Evolutionary conservation across 1,139 yeast species (phyloP).

Genomic region (Hemisphaericaspora subhashii): DNA sequence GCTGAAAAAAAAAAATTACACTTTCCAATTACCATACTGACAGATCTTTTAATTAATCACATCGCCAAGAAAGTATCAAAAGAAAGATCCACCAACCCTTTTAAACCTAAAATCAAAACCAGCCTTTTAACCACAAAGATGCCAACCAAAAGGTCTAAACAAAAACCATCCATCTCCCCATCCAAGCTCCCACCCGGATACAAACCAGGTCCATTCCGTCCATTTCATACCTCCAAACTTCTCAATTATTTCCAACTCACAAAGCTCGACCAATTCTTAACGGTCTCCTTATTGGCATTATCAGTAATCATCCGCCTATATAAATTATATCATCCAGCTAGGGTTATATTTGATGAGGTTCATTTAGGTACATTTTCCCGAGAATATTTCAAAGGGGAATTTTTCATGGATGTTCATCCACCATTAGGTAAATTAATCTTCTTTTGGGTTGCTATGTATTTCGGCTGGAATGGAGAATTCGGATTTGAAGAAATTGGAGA

Average conservation of each 20-base stretch:
- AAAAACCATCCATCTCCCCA: neutral
- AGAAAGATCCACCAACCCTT: no score
- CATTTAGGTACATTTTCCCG: slow-evolving; percentile 45
- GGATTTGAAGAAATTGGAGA: slow-evolving; percentile 34
- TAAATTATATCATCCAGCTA: slow-evolving; percentile 63
- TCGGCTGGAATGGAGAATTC: slow-evolving; percentile 49
- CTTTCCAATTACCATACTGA: no score
- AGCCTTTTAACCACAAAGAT: neutral
- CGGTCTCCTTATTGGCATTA: slow-evolving; percentile 22
- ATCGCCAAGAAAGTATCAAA: no score
- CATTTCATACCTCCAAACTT: slow-evolving; percentile 13
- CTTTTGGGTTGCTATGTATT: slow-evolving; percentile 37
- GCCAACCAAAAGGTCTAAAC: neutral
- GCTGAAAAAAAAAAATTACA: no score
- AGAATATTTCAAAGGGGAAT: slow-evolving; percentile 60
- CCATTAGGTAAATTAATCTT: slow-evolving; percentile 57
- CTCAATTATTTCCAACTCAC: slow-evolving; percentile 5
- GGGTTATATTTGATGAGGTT: slow-evolving; percentile 93
- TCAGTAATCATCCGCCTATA: slow-evolving; percentile 45
- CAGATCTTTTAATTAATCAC: no score
- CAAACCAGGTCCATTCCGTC: slow-evolving; percentile 18
- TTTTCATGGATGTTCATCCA: slow-evolving; percentile 62
- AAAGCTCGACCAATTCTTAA: slow-evolving; percentile 22
- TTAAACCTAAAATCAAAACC: neutral
- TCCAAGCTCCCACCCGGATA: slow-evolving; percentile 21